Base-by-base conservation (phyloP, 2,329 filamentous ascomycete species). In the Dactylellina leptospora region DNA sequence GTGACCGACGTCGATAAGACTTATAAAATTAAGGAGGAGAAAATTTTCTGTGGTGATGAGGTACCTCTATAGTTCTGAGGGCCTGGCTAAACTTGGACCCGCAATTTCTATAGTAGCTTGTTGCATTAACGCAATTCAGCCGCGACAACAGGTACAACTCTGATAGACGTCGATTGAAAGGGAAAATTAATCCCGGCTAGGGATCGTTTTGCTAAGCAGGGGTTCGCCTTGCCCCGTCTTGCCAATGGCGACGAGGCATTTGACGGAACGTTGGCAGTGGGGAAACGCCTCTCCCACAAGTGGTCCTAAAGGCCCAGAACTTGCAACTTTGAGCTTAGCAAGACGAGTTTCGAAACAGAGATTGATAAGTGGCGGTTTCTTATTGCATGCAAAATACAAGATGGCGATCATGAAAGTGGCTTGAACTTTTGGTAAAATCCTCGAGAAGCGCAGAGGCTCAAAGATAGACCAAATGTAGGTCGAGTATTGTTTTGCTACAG, bases 71-170 rank as follows among this genome's bases (percentile, higher is more conserved):
- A 40, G 8, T 20, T 33, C 16, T 38, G 51, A 40, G 40, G 27
- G 48, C 28, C 28, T 64, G 59, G 59, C 20, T 56, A 68, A 54
- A 68, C 44, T 38, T 53, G 16, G 62, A 53, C 54, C 62, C 62
- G 54, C 45, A 68, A 59, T 62, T 56, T 70, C 38, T 54, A 61
- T 55, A 55, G 53, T 59, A 70, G 25, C 50, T 70, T 62, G 58
- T 36, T 44, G 44, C 64, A 62, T 47, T 42, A 30, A 59, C 36
- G 42, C 51, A 71, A 63, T 71, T 71, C 66, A 71, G 66, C 58
- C 66, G 66, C 44, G 44, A 71, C 36, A 56, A n/a, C 36, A 50
- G 22, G 51, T 38, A 45, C 25, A 23, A 36, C 53, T 18, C 23
- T 47, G 51, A 59, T 68, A 60, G 27, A 60, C 36, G 28, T 36